Conservation (phyloP, 2,329 filamentous ascomycete genomes). For the Thielaviopsis punctulata region DNA sequence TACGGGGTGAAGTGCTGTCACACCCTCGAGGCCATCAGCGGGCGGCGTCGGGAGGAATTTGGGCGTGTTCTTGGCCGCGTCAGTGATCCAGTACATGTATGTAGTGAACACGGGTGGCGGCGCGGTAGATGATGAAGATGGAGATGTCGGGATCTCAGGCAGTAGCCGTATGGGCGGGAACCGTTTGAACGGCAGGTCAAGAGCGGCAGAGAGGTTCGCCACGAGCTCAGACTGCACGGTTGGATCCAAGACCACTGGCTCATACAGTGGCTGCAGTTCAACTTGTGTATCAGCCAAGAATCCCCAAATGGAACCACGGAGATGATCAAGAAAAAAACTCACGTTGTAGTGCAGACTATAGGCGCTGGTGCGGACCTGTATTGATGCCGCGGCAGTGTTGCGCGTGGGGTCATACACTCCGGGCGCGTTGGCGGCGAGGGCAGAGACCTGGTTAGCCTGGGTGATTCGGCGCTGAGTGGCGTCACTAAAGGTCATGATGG, state of each 20-base stretch:
- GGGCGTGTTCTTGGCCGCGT: not conserved
- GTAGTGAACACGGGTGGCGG: not conserved
- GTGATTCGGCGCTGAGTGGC: not conserved
- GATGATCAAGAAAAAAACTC: too few relatives aligned
- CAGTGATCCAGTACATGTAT: not conserved
- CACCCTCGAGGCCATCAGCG: not conserved
- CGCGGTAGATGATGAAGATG: too few relatives aligned
- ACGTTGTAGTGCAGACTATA: not conserved
- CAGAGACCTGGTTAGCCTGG: not conserved
- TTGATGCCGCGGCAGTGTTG: not conserved
- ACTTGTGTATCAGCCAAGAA: too few relatives aligned
- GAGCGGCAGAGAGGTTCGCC: not conserved
- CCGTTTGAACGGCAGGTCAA: not conserved
- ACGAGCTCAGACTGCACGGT: not conserved
- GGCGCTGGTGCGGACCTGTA: not conserved
- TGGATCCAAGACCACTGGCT: not conserved
- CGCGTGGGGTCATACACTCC: slow-evolving; percentile 1
- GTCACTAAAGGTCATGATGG: not conserved
- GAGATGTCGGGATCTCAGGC: not conserved
- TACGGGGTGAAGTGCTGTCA: not conserved
- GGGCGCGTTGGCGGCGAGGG: not conserved
- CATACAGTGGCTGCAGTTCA: not conserved
- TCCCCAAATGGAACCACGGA: too few relatives aligned
- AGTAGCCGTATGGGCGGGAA: not conserved
- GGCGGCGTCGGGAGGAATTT: not conserved